These are phyloP conservation scores for Phaeodactylum tricornutum DNA, from an alignment of 108 stramenopile genomes.

Conservation along the genomic window DNA sequence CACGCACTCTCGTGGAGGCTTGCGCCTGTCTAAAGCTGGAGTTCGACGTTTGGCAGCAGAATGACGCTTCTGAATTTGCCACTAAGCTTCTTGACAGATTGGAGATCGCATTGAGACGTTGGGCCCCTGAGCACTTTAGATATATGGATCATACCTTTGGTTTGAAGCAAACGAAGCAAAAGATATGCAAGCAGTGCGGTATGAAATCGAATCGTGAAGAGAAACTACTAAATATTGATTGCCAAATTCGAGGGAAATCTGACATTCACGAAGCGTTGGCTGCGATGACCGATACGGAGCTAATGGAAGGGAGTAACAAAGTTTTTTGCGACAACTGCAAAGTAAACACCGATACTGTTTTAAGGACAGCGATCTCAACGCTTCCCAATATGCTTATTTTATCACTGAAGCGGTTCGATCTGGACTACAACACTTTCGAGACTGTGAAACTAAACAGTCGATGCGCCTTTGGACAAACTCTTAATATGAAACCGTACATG, in stretches of 20 bases:
- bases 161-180: constrained; percentile 77
- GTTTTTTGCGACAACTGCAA: constrained; percentile 92
- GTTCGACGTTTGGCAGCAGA: constrained; percentile 97
- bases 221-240: constrained; percentile 86
- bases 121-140: constrained; percentile 68
- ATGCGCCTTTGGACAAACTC: constrained; percentile 84
- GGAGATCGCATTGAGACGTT: constrained; percentile 79
- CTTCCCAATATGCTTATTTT: constrained; percentile 91
- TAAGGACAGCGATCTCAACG: constrained; percentile 78
- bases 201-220: constrained; percentile 89
- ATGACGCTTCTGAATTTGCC: constrained; percentile 96
- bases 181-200: constrained; percentile 87
- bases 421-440: constrained; percentile 96
- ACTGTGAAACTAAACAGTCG: constrained; percentile 98
- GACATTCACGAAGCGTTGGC: constrained; percentile 90
- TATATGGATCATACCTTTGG: constrained; percentile 83
- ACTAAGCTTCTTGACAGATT: constrained; percentile 91
- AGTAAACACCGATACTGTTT: constrained; percentile 87
- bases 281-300: constrained; percentile 85
- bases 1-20: constrained; percentile 86
- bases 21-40: constrained; percentile 91
- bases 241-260: constrained; percentile 88
- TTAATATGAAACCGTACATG: constrained; percentile 94
- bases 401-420: constrained; percentile 94
- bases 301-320: constrained; percentile 98